Evolutionary conservation across 305 asterid genomes (phyloP), one percentile per base, ranked within the genome.

Genomic region (Fraxinus angustifolia): DNA sequence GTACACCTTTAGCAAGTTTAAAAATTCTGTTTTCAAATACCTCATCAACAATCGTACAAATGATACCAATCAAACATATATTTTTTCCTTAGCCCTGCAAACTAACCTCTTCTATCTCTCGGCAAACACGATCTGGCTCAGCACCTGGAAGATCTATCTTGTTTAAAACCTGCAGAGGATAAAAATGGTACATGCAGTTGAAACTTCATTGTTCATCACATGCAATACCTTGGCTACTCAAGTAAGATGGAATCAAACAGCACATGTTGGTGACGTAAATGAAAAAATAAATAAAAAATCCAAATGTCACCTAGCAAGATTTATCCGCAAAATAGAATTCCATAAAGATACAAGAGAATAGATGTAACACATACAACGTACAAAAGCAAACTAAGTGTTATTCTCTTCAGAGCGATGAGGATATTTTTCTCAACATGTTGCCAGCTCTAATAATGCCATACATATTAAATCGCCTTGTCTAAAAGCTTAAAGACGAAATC

Each of bases 71-170:
- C 34, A 53, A 79, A 35, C 33, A 38, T 42, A 36, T 78, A 73
- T 67, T 78, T 65, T 8, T 75, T 34, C 65, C 62, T 40, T 67
- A 6, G 75, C 83, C 53, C 80, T 79, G 67, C 19, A 82, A 84
- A 90, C 94, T 71, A 83, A 96, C 99, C 99, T 96, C 99, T 87
- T 96, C 99, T 80, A 96, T 96, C 89, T 96, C 99, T 79, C 88
- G 92, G 86, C 88, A 79, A 86, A 96, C 96, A 83, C 96, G 93
- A 87, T 87, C 90, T 75, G 99, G 99, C 83, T 96, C 98, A 75
- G 99, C 98, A 81, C 99, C 98, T 78, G 99, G 99, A 88, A 96
- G 99, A 90, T 96, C 99, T 77, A 96, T 96, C 92, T 96, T 96
- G 93, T 96, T 96, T 87, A 96, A 86, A 87, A 96, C 98, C 99